phyloP scores from a whole-genome alignment of 208 protist species.

The Trypanosoma platydactyli region DNA sequence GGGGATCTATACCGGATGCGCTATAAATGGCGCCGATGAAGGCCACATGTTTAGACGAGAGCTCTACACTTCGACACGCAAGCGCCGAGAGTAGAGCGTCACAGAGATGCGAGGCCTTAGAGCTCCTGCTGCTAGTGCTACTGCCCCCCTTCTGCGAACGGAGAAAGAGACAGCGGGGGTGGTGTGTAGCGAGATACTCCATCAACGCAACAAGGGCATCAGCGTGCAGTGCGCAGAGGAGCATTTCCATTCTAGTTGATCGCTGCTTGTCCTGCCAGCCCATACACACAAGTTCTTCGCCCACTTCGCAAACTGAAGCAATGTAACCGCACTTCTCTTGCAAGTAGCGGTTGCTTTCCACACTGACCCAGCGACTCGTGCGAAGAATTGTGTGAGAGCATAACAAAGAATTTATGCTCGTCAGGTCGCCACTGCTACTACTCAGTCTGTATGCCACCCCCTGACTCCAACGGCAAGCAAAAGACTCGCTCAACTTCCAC shows the following conservation, averaged over 20 bases:
- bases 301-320: constrained; percentile 13
- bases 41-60: constrained; percentile 43
- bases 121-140: neutral
- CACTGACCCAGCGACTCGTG: constrained; percentile 25
- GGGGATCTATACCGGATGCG: constrained; percentile 8
- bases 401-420: neutral
- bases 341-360: constrained; percentile 22
- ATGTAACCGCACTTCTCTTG: constrained; percentile 17
- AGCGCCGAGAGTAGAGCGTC: constrained; percentile 13
- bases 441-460: neutral
- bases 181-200: constrained; percentile 32
- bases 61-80: constrained; percentile 17
- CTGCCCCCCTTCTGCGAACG: neutral
- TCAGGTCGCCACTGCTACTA: neutral
- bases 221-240: constrained; percentile 26
- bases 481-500: neutral
- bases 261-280: neutral
- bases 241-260: neutral
- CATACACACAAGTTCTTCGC: neutral
- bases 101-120: constrained; percentile 10
- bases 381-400: constrained; percentile 12
- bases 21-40: constrained; percentile 27
- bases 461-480: neutral
- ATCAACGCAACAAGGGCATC: constrained; percentile 50
- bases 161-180: constrained; percentile 13